These are phyloP conservation scores for Funneliformis geosporum DNA, from an alignment of 192 early-diverging fungal genomes.

Conservation along the genomic window DNA sequence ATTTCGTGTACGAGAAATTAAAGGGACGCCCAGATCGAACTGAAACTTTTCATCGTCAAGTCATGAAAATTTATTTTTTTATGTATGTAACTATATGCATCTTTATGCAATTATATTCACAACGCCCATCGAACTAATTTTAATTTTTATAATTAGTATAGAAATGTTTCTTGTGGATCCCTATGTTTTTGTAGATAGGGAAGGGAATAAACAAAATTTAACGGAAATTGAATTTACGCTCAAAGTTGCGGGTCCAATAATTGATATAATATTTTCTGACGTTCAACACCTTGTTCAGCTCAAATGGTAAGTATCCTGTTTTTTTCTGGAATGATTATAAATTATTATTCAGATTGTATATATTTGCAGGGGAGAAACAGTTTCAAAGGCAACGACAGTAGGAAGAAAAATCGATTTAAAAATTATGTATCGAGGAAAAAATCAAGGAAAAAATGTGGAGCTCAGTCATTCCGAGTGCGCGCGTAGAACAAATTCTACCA, in stretches of 20 bases:
- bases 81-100: conserved; percentile 29
- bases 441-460: conserved; percentile 29
- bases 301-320: conserved; percentile 28
- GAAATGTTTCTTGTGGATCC: conserved; percentile 31
- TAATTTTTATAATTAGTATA: conserved; percentile 33
- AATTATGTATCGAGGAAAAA: conserved; percentile 32
- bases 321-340: conserved; percentile 12
- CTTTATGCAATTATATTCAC: conserved; percentile 22
- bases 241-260: conserved; percentile 20
- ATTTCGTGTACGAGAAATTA: conserved; percentile 8
- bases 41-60: conserved; percentile 22
- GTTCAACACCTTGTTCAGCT: conserved; percentile 16
- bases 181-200: conserved; percentile 19
- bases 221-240: conserved; percentile 29
- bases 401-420: conserved; percentile 33
- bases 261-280: conserved; percentile 13
- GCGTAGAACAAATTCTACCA: conserved; percentile 23
- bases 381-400: conserved; percentile 28
- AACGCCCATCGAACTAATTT: conserved; percentile 19
- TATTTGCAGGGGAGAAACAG: conserved; percentile 27
- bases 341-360: conserved; percentile 31
- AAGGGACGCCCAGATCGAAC: neutral
- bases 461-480: conserved; percentile 27
- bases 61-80: conserved; percentile 18
- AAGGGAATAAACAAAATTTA: conserved; percentile 32